Evolutionary conservation across 139 green algal species (phyloP), one percentile per base, ranked within the genome.

Genomic region (Dunaliella sp.): DNA sequence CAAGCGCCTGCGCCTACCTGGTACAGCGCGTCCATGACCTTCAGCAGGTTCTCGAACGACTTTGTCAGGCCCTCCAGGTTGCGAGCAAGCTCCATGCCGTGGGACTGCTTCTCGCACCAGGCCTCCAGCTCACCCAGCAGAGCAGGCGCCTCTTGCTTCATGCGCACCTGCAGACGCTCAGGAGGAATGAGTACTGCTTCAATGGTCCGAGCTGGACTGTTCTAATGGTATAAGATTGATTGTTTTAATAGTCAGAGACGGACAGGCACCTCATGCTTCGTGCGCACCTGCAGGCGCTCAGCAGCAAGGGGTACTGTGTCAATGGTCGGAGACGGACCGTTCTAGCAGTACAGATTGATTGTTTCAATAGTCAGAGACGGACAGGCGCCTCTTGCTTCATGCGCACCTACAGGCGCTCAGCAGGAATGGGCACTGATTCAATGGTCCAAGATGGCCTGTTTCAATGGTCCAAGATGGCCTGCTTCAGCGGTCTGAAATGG

Each of bases 1-100:
- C n/a, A n/a, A n/a, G n/a, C n/a, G 25, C 48, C 74, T 32, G 26
- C 16, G 31, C 77, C 57, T 31, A 87, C 84, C 85, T 92, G 89
- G 86, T 94, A 96, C 89, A 97, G 87, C 0, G 89, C 87, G 84
- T 95, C 93, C 95, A 97, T 96, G 28, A 97, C 94, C 91, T 95
- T 92, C 72, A 96, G 91, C 86, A 96, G 91, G 83, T 32, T 86
- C 37, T 94, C 89, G 80, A 95, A 95, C 85, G 88, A 88, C 86
- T 92, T 87, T n/a, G 57, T 77, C 48, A 94, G 83, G 37, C 84
- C 90, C 21, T 92, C 89, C 31, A 88, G 83, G 78, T 87, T 91
- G 73, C 74, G 84, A 35, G 92, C 93, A 86, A 96, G 88, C 84
- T 96, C 93, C 86, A 97, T 91, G 81, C 93, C 92, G 1, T 87